A percentile compares a stretch with the other conserved stretches of the same genome.
Evolutionary conservation across 345 rosid genomes (phyloP).

Genomic region (Salix exigua): DNA sequence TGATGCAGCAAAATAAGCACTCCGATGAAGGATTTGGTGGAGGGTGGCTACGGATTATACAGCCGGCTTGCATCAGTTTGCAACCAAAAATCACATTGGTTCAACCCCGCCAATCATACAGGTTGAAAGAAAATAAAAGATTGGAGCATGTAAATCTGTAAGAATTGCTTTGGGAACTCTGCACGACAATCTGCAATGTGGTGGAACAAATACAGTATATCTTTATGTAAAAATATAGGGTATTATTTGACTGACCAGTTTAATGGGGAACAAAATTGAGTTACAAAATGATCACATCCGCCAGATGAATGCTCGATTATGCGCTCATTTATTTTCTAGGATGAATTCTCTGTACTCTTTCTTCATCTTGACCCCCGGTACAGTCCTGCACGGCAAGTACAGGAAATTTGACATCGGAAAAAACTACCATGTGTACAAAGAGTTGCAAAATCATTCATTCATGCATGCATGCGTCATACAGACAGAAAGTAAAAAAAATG

Average conservation of each 20-base stretch:
- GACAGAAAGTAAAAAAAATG: neutral
- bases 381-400: slow-evolving; percentile 43
- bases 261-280: slow-evolving; percentile 41
- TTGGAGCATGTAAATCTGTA: neutral
- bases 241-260: slow-evolving; percentile 24
- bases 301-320: slow-evolving; percentile 1
- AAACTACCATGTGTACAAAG: neutral
- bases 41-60: too few species aligned
- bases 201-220: slow-evolving; percentile 6
- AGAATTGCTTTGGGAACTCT: slow-evolving; percentile 18
- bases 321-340: slow-evolving; percentile 66
- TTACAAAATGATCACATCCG: slow-evolving; percentile 15
- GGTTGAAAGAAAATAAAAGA: slow-evolving; percentile 3
- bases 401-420: neutral
- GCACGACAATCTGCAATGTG: slow-evolving; percentile 22
- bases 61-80: too few species aligned
- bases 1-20: too few species aligned
- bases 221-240: slow-evolving; percentile 11
- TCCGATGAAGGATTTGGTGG: too few species aligned
- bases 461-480: neutral
- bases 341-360: slow-evolving; percentile 87
- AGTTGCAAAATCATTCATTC: neutral
- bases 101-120: neutral
- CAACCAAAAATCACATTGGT: neutral
- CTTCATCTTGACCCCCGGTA: slow-evolving; percentile 95